Base-by-base conservation (phyloP, 805 yeast genomes). In the Kodamaea restingae region DNA sequence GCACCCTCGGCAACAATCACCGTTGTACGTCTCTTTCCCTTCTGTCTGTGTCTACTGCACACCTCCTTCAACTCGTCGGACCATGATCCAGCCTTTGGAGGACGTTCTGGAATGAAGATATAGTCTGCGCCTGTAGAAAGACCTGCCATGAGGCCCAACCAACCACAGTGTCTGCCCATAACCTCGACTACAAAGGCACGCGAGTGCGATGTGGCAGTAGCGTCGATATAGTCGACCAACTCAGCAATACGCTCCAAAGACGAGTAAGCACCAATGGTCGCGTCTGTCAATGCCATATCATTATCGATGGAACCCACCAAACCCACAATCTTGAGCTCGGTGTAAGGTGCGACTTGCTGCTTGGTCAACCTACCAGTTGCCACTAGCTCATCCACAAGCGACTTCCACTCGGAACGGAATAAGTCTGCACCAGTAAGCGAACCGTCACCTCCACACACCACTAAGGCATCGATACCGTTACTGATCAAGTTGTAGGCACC, bases 141-240 rank as follows among this genome's bases (percentile, higher is more conserved):
- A 47, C 93, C 95, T 12, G 91, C 80, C 84, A 83, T 78, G 45
- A 84, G 65, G 1, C 85, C 91, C 46, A 84, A 70, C 95, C 95
- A 84, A 46, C 95, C 95, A 68, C 95, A 84, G 59, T 84, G 88
- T 62, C 95, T 73, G 44, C 95, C 95, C 95, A 84, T 84, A 14
- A 84, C 95, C 65, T 84, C 95, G 30, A 84, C 80, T 29, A 84
- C 86, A 54, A 84, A 84, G 3, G 91, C 93, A 56, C 95, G 68
- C 21, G 88, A 82, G 59, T 84, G 95, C 1, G 90, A 83, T 38
- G 76, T 75, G 17, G 95, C 95, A 17, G 95, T 84, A 17, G 90
- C 88, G 58, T 84, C 91, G 44, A 84, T 84, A 55, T 81, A 84
- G 61, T 84, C 95, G 47, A 84, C 76, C 61, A 80, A 78, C 54